These are phyloP conservation scores for Fusarium agapanthi DNA, from an alignment of 2,329 filamentous ascomycete species.

Conservation along the genomic window DNA sequence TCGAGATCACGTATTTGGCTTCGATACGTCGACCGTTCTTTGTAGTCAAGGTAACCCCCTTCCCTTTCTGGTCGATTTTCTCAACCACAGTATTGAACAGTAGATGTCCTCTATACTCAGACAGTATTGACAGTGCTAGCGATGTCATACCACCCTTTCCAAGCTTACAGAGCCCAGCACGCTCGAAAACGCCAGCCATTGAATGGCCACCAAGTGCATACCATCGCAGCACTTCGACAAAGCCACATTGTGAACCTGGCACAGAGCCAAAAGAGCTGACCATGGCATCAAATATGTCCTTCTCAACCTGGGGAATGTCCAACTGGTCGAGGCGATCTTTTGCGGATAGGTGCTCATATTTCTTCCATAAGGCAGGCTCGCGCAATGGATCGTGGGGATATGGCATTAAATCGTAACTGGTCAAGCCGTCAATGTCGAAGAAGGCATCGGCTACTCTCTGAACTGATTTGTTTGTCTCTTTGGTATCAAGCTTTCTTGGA, in stretches of 20 bases:
- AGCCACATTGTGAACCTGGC: neutral
- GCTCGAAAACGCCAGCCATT: conserved; percentile 20
- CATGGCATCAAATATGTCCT: conserved; percentile 27
- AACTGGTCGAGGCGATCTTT: conserved; percentile 44
- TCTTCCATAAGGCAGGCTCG: conserved; percentile 39
- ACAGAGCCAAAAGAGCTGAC: conserved; percentile 23
- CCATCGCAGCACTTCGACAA: conserved; percentile 30
- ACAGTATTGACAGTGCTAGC: conserved; percentile 2
- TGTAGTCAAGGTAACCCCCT: neutral
- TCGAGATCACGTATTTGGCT: conserved; percentile 9
- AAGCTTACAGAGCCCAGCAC: conserved; percentile 21
- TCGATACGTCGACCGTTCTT: conserved; percentile 5
- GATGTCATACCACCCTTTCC: conserved; percentile 33
- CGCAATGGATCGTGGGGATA: conserved; percentile 47
- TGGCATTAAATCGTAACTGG: conserved; percentile 46
- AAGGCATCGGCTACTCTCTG: conserved; percentile 38
- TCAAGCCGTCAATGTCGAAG: conserved; percentile 44
- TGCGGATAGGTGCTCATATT: conserved; percentile 38
- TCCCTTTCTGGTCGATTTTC: neutral
- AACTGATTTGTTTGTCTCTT: neutral
- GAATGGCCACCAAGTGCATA: conserved; percentile 23
- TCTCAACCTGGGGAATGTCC: conserved; percentile 23
- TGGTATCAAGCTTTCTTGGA: neutral
- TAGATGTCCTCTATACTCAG: conserved; percentile 6
- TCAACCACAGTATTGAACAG: conserved; percentile 11